Conservation (phyloP, 2,329 filamentous ascomycete genomes). For the Diaporthe batatas region DNA sequence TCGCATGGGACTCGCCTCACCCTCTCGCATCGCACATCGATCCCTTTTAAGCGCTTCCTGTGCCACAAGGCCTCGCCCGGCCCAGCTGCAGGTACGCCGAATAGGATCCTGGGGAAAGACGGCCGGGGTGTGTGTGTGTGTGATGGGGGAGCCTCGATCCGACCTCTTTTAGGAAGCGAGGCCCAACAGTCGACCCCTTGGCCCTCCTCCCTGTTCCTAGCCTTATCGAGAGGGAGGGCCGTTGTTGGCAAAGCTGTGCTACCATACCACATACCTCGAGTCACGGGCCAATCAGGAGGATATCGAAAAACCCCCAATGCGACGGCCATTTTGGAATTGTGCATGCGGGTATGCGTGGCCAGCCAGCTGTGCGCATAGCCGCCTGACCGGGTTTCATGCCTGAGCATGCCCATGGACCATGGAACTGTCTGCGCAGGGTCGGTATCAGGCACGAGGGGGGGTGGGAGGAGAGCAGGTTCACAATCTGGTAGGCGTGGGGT, state of each 20-base stretch:
- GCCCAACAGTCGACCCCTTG: background rate
- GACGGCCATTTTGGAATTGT: conserved; percentile 9
- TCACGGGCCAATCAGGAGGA: background rate
- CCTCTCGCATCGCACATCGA: conserved; percentile 16
- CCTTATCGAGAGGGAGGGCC: conserved; percentile 10
- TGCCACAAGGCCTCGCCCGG: conserved; percentile 2
- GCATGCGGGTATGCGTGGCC: conserved; percentile 32
- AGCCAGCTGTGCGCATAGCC: conserved; percentile 12
- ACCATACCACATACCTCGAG: background rate
- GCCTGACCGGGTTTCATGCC: conserved; percentile 10
- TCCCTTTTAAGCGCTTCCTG: background rate
- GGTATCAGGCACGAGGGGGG: background rate
- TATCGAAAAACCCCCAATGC: background rate
- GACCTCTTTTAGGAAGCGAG: conserved; percentile 9
- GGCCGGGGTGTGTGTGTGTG: background rate
- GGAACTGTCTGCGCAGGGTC: background rate
- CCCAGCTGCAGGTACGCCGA: conserved; percentile 42
- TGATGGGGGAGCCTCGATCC: background rate
- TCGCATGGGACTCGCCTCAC: conserved; percentile 27
- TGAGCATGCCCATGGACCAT: background rate
- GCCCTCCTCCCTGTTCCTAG: background rate
- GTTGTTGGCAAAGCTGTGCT: background rate
- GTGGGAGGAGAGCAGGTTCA: background rate
- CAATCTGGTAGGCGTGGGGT: conserved; percentile 22
- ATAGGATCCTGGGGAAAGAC: conserved; percentile 20